Base-by-base conservation (phyloP, 306 rosid species). In the Castanopsis chinensis region DNA sequence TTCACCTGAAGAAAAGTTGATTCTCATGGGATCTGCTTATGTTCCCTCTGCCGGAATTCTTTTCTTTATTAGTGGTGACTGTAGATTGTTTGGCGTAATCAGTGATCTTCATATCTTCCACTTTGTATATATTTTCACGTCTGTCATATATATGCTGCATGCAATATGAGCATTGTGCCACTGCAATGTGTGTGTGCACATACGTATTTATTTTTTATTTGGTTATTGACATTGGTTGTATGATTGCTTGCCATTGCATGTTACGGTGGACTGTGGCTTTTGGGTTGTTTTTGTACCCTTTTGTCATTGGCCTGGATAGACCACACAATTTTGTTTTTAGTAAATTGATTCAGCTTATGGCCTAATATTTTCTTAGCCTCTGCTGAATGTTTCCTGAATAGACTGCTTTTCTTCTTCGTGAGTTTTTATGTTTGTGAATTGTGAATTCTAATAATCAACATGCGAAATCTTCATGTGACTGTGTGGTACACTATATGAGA, bases 41-140 rank as follows among this genome's bases (percentile, higher is more conserved):
- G 57, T 60, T 23, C 35, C 37, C n/a, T 32, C 69, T 33, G 27
- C 21, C 57, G 63, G 19, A 65, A 23, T 71, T 55, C 17, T 77
- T 37, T 80, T 49, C 53, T 73, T 53, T 18, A 32, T 23, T 19
- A 9, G 5, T 23, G 45, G 32, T 59, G 59, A 17, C 43, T 72
- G 64, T 56, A 65, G 23, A 70, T 51, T 73, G 51, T 78, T 73
- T 80, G 56, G 65, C 51, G 4, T 81, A 77, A 58, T 54, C 72
- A 35, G 21, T 21, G 71, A 71, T 61, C n/a, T 67, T 67, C 52
- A 33, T 35, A 3, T 33, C 9, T 35, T 17, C 10, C 53, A 49
- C 53, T 49, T 49, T 49, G 53, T 11, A 49, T 70, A 53, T 54
- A 14, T 75, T 67, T 9, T 55, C 74, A 45, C 49, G 35, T 35